phyloP scores from a whole-genome alignment of 2,329 filamentous ascomycete genomes.

The Fusarium hostae region DNA sequence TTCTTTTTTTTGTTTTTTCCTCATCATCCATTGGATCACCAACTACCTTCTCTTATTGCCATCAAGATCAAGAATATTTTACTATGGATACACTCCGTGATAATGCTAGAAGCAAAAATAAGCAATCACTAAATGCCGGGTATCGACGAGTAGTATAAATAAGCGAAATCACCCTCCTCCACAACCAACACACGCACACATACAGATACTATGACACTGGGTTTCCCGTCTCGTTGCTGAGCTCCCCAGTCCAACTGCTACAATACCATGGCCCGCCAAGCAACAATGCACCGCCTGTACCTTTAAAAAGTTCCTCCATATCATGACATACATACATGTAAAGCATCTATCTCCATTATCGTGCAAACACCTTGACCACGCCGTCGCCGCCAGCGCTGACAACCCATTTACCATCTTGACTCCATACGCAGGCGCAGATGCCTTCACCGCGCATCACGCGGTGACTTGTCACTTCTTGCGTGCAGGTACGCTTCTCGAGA shows the following conservation, averaged over 20 bases:
- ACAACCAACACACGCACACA: slow-evolving; percentile 1
- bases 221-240: slow-evolving; percentile 17
- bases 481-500: slow-evolving; percentile 93
- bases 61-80: not conserved
- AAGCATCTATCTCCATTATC: slow-evolving; percentile 19
- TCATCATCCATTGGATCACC: not conserved
- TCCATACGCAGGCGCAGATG: slow-evolving; percentile 95
- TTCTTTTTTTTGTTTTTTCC: slow-evolving; percentile 6
- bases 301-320: not conserved
- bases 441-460: slow-evolving; percentile 96
- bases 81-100: slow-evolving; percentile 24
- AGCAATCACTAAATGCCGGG: slow-evolving; percentile 45
- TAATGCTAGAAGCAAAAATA: slow-evolving; percentile 12
- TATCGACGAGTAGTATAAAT: slow-evolving; percentile 50
- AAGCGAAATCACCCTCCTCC: slow-evolving; percentile 31
- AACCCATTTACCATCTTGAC: slow-evolving; percentile 92
- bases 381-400: slow-evolving; percentile 95
- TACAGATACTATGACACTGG: slow-evolving; percentile 37
- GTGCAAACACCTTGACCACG: slow-evolving; percentile 89
- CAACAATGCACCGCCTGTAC: slow-evolving; percentile 28
- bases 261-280: slow-evolving; percentile 17
- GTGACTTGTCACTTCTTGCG: slow-evolving; percentile 93
- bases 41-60: not conserved
- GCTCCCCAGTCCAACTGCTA: slow-evolving; percentile 27
- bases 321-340: slow-evolving; percentile 14